Conservation (phyloP, 768 basidiomycete genomes). For the Mycena latifolia region DNA sequence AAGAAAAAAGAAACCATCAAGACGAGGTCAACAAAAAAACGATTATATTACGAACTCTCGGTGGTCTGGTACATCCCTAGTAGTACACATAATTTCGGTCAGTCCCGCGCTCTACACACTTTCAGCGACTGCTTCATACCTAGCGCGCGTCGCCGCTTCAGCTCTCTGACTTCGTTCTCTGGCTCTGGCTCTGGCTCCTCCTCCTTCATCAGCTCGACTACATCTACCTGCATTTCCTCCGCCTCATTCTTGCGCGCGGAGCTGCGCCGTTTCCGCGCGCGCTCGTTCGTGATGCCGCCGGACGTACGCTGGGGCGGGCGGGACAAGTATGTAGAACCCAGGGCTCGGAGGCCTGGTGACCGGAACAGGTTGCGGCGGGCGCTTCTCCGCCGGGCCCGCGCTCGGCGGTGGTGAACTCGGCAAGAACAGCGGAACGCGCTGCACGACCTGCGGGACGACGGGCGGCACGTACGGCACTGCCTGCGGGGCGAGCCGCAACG, state of each 20-base stretch:
- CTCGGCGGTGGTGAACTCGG: conserved; percentile 3
- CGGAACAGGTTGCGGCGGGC: no score
- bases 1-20: conserved; percentile 36
- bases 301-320: conserved; percentile 27
- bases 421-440: conserved; percentile 24
- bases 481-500: not conserved
- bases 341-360: no score
- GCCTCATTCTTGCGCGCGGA: not conserved
- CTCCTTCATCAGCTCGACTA: not conserved
- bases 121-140: conserved; percentile 28
- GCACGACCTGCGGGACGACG: not conserved
- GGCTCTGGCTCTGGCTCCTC: conserved; percentile 3
- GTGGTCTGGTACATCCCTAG: conserved; percentile 38
- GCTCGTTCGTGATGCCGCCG: conserved; percentile 4
- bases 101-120: conserved; percentile 5
- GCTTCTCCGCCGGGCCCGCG: not conserved
- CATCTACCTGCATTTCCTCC: not conserved
- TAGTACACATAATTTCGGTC: conserved; percentile 1
- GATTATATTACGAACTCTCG: conserved; percentile 34
- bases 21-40: conserved; percentile 8
- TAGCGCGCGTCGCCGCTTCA: conserved; percentile 30
- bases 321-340: conserved; percentile 21
- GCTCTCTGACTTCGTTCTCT: conserved; percentile 14
- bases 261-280: not conserved
- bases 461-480: conserved; percentile 8